phyloP scores from a whole-genome alignment of 2,329 filamentous ascomycete genomes.

The Hyphodiscus sp. region DNA sequence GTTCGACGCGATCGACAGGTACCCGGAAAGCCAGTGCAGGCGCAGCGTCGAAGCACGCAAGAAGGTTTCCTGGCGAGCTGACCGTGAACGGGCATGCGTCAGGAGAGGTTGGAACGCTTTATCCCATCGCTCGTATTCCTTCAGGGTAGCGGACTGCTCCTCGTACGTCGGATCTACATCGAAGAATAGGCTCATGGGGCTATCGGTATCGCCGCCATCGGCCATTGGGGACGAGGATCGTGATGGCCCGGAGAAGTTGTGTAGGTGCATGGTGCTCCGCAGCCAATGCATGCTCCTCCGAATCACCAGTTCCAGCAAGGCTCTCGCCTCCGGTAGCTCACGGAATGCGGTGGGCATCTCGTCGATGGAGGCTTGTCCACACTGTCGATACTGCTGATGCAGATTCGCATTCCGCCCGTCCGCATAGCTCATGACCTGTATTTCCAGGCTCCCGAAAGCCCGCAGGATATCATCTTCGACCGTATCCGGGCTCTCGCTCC shows the following conservation, averaged over 20 bases:
- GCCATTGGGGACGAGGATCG: conserved; percentile 1
- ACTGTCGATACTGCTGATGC: background rate
- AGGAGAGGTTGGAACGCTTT: conserved; percentile 17
- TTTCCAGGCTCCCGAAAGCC: conserved; percentile 14
- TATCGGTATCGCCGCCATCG: background rate
- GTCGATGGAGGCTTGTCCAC: conserved; percentile 13
- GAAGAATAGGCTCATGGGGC: conserved; percentile 10
- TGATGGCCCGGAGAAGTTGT: conserved; percentile 11
- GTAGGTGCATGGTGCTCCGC: conserved; percentile 18
- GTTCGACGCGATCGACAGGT: conserved; percentile 9
- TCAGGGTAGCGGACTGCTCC: conserved; percentile 14
- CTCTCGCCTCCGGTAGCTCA: conserved; percentile 11
- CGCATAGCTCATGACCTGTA: conserved; percentile 16
- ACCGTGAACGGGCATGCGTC: conserved; percentile 5
- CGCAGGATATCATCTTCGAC: conserved; percentile 16
- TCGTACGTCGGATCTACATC: conserved; percentile 20
- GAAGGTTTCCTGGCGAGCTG: conserved; percentile 10
- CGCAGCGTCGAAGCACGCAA: conserved; percentile 13
- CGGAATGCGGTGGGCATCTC: conserved; percentile 17
- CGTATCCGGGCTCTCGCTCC: background rate
- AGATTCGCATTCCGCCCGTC: conserved; percentile 2
- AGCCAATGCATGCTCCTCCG: conserved; percentile 22
- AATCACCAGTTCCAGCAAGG: conserved; percentile 17
- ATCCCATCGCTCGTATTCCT: conserved; percentile 22
- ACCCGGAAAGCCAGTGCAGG: conserved; percentile 19